Evolutionary conservation across 257 asterid genomes (phyloP).

Genomic region (Catharanthus roseus): DNA sequence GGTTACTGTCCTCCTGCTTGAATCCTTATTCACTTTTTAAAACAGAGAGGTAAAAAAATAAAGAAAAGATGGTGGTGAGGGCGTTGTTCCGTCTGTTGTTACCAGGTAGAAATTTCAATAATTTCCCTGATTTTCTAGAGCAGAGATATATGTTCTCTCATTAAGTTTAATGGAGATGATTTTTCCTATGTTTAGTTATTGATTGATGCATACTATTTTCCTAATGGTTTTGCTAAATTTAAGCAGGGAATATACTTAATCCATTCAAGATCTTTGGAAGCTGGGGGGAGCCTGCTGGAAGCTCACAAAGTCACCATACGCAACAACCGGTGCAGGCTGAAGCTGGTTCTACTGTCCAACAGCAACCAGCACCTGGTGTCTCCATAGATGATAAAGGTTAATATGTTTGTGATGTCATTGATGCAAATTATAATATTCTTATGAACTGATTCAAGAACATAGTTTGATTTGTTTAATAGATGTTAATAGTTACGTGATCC

Average conservation of each 20-base stretch:
- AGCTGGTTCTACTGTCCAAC: constrained; percentile 1
- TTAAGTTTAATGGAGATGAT: not conserved
- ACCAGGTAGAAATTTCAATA: not conserved
- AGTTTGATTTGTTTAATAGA: not conserved
- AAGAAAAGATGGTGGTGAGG: not conserved
- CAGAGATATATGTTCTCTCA: not conserved
- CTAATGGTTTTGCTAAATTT: not conserved
- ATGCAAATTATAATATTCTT: not conserved
- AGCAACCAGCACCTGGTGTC: not conserved
- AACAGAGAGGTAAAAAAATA: not conserved
- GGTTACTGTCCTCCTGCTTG: not conserved
- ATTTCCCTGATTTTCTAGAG: not conserved
- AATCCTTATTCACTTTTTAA: not conserved
- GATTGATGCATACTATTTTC: not conserved
- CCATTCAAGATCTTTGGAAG: constrained; percentile 32
- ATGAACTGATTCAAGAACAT: not conserved
- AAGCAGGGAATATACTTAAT: constrained; percentile 40
- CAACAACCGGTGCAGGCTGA: not conserved
- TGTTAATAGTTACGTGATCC: not conserved
- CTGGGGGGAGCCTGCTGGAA: constrained; percentile 7
- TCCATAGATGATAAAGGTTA: not conserved
- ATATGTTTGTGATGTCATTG: not conserved
- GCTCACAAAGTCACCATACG: not conserved
- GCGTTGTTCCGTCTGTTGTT: not conserved
- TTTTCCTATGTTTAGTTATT: not conserved